These are phyloP conservation scores for Dothideomycetidae sp. DNA, from an alignment of 2,329 filamentous ascomycete species.

Conservation along the genomic window DNA sequence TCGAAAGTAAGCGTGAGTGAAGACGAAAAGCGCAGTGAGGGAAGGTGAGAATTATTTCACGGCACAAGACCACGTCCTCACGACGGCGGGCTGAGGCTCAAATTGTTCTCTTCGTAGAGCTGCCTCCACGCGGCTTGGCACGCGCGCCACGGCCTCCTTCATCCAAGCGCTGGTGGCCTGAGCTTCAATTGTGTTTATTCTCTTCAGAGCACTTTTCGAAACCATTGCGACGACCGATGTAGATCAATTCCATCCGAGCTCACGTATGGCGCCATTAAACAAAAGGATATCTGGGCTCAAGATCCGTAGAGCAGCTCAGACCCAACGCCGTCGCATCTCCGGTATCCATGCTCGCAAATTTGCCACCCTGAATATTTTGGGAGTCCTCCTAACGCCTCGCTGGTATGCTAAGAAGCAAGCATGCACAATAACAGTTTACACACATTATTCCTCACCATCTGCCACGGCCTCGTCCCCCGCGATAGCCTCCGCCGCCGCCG, in stretches of 20 bases:
- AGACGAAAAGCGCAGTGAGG: not conserved
- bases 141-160: too few relatives aligned
- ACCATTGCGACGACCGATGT: too few relatives aligned
- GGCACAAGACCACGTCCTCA: not conserved
- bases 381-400: not conserved
- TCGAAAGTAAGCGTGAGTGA: slow-evolving; percentile 2
- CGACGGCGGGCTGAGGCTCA: not conserved
- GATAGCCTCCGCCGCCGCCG: slow-evolving; percentile 25
- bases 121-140: slow-evolving; percentile 5
- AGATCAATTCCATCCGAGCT: too few relatives aligned
- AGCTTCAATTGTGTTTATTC: slow-evolving; percentile 8
- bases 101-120: slow-evolving; percentile 6
- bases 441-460: not conserved
- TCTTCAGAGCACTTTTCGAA: too few relatives aligned
- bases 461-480: slow-evolving; percentile 20
- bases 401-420: not conserved
- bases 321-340: too few relatives aligned
- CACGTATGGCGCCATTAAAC: too few relatives aligned
- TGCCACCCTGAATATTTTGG: too few relatives aligned
- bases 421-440: too few relatives aligned
- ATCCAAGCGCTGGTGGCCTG: too few relatives aligned
- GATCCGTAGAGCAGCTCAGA: too few relatives aligned
- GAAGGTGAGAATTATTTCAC: slow-evolving; percentile 1
- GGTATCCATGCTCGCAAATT: too few relatives aligned
- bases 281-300: too few relatives aligned